Percentiles rank a stretch among this genome's conserved stretches.
Evolutionary conservation across 139 green algal genomes (phyloP).

Genomic region (Micractinium sp.): DNA sequence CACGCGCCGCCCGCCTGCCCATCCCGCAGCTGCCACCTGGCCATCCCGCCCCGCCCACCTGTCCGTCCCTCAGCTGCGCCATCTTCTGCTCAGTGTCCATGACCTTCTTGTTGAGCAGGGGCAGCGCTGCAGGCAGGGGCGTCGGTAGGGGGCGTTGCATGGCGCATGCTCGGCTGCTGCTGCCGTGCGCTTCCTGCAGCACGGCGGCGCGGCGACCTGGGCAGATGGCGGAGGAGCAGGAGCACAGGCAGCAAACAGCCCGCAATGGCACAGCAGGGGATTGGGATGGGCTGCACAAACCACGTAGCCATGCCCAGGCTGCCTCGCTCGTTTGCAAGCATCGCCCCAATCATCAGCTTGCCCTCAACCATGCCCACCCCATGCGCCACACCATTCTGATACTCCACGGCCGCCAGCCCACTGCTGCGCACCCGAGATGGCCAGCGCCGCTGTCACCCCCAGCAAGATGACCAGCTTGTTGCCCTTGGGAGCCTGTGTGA

Average conservation of each 20-base stretch:
- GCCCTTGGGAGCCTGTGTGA: background rate
- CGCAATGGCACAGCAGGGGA: background rate
- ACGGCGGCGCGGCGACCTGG: no score
- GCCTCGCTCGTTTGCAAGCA: background rate
- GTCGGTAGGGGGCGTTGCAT: background rate
- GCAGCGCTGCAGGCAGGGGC: slow-evolving; percentile 18
- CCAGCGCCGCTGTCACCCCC: background rate
- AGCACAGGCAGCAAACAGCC: background rate
- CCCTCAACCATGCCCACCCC: background rate
- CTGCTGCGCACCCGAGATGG: background rate
- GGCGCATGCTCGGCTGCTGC: background rate
- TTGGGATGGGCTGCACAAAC: no score
- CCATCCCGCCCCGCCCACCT: background rate
- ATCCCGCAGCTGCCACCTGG: no score
- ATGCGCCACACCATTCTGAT: background rate
- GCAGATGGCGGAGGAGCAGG: background rate
- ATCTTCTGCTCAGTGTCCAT: slow-evolving; percentile 49
- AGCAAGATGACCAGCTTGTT: slow-evolving; percentile 16
- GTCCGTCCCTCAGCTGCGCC: slow-evolving; percentile 33
- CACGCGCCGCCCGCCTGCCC: no score
- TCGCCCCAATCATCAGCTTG: background rate
- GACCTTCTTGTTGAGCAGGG: slow-evolving; percentile 47
- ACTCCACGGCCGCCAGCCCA: no score
- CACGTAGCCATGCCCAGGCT: background rate
- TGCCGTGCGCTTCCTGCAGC: background rate